phyloP scores from a whole-genome alignment of 1,139 yeast genomes.

The Kodamaea alishanica region DNA sequence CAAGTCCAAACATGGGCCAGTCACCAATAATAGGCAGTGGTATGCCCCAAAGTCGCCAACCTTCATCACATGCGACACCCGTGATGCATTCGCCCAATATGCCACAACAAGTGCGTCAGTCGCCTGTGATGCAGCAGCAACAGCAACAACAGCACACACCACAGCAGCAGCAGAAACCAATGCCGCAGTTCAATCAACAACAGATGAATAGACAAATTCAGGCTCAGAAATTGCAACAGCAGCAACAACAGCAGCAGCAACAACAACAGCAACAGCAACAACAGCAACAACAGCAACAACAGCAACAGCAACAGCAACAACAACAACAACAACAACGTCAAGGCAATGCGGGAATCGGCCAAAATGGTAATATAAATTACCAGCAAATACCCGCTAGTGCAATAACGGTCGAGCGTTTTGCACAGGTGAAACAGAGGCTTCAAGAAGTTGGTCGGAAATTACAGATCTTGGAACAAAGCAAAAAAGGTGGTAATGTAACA shows the following conservation, averaged over 20 bases:
- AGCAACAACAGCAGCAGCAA: conserved; percentile 9
- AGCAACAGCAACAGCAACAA: conserved; percentile 9
- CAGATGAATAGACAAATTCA: conserved; percentile 8
- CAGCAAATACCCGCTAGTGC: conserved; percentile 22
- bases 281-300: conserved; percentile 14
- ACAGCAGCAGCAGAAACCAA: conserved; percentile 9
- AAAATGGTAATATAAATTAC: conserved; percentile 3
- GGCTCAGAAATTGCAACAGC: conserved; percentile 7
- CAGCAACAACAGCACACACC: conserved; percentile 10
- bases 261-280: conserved; percentile 9
- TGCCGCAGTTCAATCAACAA: conserved; percentile 6
- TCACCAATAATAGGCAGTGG: conserved; percentile 4
- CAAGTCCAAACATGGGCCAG: conserved; percentile 6
- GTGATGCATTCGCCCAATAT: conserved; percentile 5
- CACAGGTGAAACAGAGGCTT: conserved; percentile 36
- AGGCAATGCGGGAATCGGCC: background rate
- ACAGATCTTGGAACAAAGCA: conserved; percentile 30
- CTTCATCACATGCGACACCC: background rate
- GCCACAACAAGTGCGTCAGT: conserved; percentile 10
- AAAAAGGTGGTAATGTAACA: conserved; percentile 26
- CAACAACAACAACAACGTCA: conserved; percentile 8
- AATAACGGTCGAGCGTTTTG: conserved; percentile 40
- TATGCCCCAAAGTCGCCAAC: conserved; percentile 1
- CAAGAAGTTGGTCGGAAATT: conserved; percentile 44
- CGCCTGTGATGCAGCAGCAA: conserved; percentile 14